Percentiles rank a stretch among this genome's conserved stretches.
phyloP scores from a whole-genome alignment of 345 rosid species.

The Sisymbrium altissimum region DNA sequence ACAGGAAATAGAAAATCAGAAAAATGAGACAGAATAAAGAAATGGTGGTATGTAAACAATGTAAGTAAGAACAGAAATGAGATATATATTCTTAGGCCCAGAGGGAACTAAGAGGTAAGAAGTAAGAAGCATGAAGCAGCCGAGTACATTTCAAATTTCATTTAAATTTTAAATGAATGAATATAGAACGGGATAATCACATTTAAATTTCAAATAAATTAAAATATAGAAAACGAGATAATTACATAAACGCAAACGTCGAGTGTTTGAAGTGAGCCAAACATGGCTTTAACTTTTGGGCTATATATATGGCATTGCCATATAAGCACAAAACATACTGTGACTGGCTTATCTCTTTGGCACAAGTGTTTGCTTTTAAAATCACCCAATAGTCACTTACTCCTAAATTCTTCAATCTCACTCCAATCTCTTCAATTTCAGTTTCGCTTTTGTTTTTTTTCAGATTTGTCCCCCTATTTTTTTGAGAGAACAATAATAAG shows the following conservation, averaged over 20 bases:
- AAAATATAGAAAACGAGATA: not conserved
- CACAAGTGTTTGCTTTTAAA: not conserved
- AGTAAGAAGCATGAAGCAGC: too few species aligned
- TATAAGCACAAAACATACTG: slow-evolving; percentile 15
- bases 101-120: not conserved
- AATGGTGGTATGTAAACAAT: not conserved
- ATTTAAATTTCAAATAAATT: not conserved
- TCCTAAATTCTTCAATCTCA: slow-evolving; percentile 6
- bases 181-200: not conserved
- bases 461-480: not conserved
- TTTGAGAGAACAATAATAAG: not conserved
- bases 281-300: slow-evolving; percentile 2
- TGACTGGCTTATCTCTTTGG: slow-evolving; percentile 28
- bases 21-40: not conserved
- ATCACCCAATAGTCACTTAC: slow-evolving; percentile 21
- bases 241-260: not conserved
- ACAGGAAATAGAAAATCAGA: too few species aligned
- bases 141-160: too few species aligned
- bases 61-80: not conserved
- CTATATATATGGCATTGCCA: slow-evolving; percentile 13
- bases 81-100: not conserved
- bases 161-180: too few species aligned
- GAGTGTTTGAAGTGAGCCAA: slow-evolving; percentile 16
- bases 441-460: not conserved
- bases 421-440: not conserved